Percentiles rank a stretch among this genome's conserved stretches.
These are phyloP conservation scores for Pichia heedii DNA, from an alignment of 805 yeast species.

Conservation along the genomic window DNA sequence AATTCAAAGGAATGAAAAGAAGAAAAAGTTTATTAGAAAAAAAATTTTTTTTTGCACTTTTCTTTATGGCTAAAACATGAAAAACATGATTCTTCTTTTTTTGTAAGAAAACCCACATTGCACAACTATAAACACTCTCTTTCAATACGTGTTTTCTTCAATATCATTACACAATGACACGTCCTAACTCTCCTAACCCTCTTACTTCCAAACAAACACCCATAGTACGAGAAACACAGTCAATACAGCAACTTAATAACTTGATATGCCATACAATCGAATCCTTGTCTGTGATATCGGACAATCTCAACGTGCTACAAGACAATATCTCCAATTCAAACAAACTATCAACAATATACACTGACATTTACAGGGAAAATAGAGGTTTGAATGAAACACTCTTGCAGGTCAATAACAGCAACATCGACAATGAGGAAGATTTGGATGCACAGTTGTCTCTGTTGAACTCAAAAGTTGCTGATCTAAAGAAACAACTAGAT, in stretches of 20 bases:
- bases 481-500: not conserved
- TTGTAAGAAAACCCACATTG: not conserved
- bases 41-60: not conserved
- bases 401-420: not conserved
- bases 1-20: not conserved
- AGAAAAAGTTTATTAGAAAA: not conserved
- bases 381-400: not conserved
- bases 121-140: not conserved
- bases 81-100: no score
- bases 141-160: no score
- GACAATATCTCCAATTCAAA: not conserved
- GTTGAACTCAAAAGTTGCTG: not conserved
- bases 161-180: no score
- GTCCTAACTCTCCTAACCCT: no score
- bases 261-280: not conserved
- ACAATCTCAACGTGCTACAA: not conserved
- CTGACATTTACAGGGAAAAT: slow-evolving; percentile 3
- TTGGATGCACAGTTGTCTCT: not conserved
- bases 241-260: not conserved
- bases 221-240: not conserved
- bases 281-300: not conserved
- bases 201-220: not conserved
- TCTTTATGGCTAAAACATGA: no score
- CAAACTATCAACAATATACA: not conserved
- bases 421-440: not conserved